Conservation (phyloP, 257 asterid species). For the Coffea eugenioides region DNA sequence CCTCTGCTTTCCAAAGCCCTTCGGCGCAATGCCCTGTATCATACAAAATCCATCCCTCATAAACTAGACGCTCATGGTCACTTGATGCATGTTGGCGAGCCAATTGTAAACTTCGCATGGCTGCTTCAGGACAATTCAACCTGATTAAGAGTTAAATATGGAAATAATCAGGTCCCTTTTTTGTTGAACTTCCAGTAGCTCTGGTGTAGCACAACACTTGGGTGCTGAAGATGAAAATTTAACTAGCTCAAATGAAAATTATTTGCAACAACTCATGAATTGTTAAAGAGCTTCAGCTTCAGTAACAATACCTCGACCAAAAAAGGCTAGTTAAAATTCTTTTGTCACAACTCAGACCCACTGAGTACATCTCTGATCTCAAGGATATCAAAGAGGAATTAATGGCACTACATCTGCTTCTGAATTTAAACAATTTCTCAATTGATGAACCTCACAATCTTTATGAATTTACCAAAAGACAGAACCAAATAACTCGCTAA, state of each 20-base stretch:
- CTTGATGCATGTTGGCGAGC: conserved; percentile 90
- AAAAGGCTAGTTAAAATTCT: neutral
- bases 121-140: conserved; percentile 95
- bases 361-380: neutral
- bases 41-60: conserved; percentile 97
- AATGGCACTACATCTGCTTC: neutral
- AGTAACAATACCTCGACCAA: too few species aligned
- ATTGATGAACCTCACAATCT: neutral
- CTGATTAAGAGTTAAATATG: conserved; percentile 39
- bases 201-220: neutral
- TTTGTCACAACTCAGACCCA: neutral
- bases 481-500: too few species aligned
- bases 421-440: neutral
- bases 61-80: conserved; percentile 86
- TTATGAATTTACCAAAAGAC: neutral
- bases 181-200: neutral
- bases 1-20: conserved; percentile 93
- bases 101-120: conserved; percentile 92
- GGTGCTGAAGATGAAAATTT: neutral
- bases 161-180: conserved; percentile 3
- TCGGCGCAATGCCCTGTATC: conserved; percentile 97
- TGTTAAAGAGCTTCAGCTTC: neutral
- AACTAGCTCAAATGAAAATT: neutral
- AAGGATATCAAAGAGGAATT: neutral
- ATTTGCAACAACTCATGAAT: neutral